Conservation (phyloP, 2,329 filamentous ascomycete species). For the Whalleya microplaca region DNA sequence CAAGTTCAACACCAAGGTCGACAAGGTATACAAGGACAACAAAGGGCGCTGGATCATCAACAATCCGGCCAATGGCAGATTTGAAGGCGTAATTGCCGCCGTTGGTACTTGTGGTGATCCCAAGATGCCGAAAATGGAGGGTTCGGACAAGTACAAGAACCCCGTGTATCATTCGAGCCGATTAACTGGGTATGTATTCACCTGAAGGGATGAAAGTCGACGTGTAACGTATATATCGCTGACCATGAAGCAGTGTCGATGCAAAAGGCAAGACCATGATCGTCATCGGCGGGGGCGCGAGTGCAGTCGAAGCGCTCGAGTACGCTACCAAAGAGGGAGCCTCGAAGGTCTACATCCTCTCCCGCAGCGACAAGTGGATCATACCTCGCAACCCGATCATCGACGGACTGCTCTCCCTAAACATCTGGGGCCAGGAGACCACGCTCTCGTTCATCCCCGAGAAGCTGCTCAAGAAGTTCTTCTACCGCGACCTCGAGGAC, state of each 20-base stretch:
- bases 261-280: conserved; percentile 76
- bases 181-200: conserved; percentile 59
- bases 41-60: conserved; percentile 80
- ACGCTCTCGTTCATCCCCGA: conserved; percentile 79
- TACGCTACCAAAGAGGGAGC: conserved; percentile 72
- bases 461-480: conserved; percentile 72
- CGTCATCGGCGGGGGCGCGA: conserved; percentile 79
- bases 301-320: conserved; percentile 80
- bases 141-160: conserved; percentile 74
- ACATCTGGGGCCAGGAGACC: conserved; percentile 80
- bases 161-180: conserved; percentile 75
- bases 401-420: conserved; percentile 73
- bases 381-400: conserved; percentile 80
- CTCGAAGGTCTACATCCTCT: conserved; percentile 70
- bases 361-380: conserved; percentile 84
- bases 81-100: conserved; percentile 78
- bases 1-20: conserved; percentile 70
- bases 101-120: conserved; percentile 81
- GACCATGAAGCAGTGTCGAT: conserved; percentile 53
- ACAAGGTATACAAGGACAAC: conserved; percentile 69
- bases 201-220: background rate
- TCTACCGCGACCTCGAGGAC: conserved; percentile 80
- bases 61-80: conserved; percentile 68
- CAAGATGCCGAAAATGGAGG: conserved; percentile 71
- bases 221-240: conserved; percentile 12